Evolutionary conservation across 371 early-diverging fungal genomes (phyloP), one percentile per base, ranked within the genome.

Genomic region (Mortierella sp.): DNA sequence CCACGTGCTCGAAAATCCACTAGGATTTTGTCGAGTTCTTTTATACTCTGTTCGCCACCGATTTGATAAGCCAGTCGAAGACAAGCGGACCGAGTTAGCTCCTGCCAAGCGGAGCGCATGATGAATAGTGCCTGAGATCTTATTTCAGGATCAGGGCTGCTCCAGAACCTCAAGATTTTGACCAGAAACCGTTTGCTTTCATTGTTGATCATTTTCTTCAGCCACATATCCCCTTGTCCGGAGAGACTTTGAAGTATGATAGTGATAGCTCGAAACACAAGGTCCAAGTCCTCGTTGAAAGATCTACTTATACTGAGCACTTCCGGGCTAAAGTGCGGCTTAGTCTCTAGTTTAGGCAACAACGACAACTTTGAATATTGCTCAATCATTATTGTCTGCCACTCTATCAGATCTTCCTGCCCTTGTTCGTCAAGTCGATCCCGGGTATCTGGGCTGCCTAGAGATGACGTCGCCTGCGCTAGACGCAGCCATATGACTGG

Each of bases 51-150:
- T 26, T 79, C 75, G 1, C 80, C 80, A 5, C 80, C 80, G 40
- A 49, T 15, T 29, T 74, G 67, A n/a, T 66, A 74, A 6, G 75
- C 74, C 31, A 61, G 70, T 15, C 80, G 66, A 3, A 79, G 43
- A 45, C 80, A 79, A 2, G 74, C 47, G 2, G 70, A 43, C 2
- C 80, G 65, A 17, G 70, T 60, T 22, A 70, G 71, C 28, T 79
- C 80, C 51, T 74, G 56, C 74, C 74, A 74, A n/a, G 63, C 74
- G 6, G 61, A 47, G 2, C 70, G 70, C 80, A 79, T 74, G 23
- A 79, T 60, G 23, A 60, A 73, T 19, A 79, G 53, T 0, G 80
- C 74, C 32, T 79, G 70, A 0, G 68, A 64, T 31, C 70, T 65
- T n/a, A 68, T 64, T 13, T 79, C 80, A 0, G 56, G 51, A 23